A percentile compares a stretch with the other conserved stretches of the same genome.
Evolutionary conservation across 495 filamentous ascomycete species (phyloP).

Genomic region (Pyrenopolyporus hunteri): DNA sequence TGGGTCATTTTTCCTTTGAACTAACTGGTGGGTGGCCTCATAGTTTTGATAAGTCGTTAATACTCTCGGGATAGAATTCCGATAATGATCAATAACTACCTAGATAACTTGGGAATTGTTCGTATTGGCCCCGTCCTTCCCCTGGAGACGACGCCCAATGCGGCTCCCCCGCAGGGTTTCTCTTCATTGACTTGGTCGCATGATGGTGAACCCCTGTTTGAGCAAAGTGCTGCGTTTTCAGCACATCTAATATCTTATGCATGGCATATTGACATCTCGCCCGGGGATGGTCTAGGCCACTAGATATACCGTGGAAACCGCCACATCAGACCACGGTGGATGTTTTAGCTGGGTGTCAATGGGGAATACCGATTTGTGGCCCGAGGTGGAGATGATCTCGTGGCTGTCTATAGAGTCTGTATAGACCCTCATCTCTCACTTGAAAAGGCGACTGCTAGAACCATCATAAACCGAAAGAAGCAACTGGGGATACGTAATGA

Average conservation of each 20-base stretch:
- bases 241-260: conserved; percentile 18
- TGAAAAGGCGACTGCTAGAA: neutral
- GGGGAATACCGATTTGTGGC: conserved; percentile 6
- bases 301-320: conserved; percentile 19
- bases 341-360: conserved; percentile 14
- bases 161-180: conserved; percentile 10
- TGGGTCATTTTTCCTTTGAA: no score
- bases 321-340: conserved; percentile 36
- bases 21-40: no score
- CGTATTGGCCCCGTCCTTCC: no score
- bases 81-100: no score
- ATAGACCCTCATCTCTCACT: neutral
- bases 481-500: conserved; percentile 27
- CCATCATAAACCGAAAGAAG: conserved; percentile 17
- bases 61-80: no score
- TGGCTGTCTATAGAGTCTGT: neutral
- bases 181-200: conserved; percentile 2
- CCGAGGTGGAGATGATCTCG: conserved; percentile 15
- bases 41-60: no score
- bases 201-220: neutral
- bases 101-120: no score
- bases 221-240: conserved; percentile 12
- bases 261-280: conserved; percentile 15
- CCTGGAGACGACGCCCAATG: conserved; percentile 12
- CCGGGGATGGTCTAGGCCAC: conserved; percentile 29